Evolutionary conservation across 1,139 yeast genomes (phyloP).

Genomic region (Geotrichum candidum): DNA sequence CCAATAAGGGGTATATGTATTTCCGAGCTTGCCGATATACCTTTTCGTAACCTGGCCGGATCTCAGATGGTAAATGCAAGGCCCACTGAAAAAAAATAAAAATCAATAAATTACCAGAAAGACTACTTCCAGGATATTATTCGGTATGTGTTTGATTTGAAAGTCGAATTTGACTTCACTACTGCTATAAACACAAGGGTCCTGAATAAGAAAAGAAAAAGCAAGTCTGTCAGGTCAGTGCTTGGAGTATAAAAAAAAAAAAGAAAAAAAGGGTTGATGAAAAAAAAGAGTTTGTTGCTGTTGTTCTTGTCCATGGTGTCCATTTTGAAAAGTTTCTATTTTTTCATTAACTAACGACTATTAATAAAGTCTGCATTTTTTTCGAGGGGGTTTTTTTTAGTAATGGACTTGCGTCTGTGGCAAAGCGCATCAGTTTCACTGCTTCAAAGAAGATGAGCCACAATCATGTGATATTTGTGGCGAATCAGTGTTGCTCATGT

Average conservation of each 20-base stretch:
- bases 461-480: neutral
- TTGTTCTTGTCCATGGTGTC: neutral
- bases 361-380: neutral
- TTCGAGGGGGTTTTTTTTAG: neutral
- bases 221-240: neutral
- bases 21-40: constrained; percentile 22
- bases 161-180: too few species aligned
- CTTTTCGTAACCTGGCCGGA: neutral
- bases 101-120: too few species aligned
- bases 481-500: neutral
- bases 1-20: constrained; percentile 14
- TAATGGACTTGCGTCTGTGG: neutral
- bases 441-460: neutral
- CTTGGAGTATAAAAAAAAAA: neutral
- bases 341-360: neutral
- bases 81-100: neutral
- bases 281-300: neutral
- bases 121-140: too few species aligned
- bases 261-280: neutral
- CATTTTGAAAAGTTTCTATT: neutral
- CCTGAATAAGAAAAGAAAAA: neutral
- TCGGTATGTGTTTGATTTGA: too few species aligned
- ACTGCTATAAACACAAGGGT: neutral
- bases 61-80: neutral
- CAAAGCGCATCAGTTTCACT: too few species aligned